phyloP scores from a whole-genome alignment of 139 green algal genomes.

The Chlorella sp. region DNA sequence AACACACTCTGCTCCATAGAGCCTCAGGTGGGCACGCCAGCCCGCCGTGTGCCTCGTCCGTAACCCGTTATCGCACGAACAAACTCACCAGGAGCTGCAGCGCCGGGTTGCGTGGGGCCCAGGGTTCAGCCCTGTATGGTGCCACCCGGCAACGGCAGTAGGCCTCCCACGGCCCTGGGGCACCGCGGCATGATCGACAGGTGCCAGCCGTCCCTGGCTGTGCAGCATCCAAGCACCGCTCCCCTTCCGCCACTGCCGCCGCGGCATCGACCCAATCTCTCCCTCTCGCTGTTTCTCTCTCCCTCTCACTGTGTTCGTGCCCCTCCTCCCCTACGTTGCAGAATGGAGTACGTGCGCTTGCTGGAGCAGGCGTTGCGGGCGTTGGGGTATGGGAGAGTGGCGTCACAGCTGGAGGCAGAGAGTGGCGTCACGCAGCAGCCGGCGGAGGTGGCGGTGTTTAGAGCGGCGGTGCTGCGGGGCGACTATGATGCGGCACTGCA shows the following conservation, averaged over 20 bases:
- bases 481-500: constrained; percentile 64
- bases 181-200: constrained; percentile 15
- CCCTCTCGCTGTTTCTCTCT: neutral
- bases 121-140: neutral
- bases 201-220: neutral
- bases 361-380: constrained; percentile 77
- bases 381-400: constrained; percentile 69
- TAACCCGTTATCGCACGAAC: too few species aligned
- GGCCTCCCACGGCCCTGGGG: constrained; percentile 13
- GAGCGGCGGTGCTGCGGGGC: constrained; percentile 63
- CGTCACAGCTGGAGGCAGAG: constrained; percentile 57
- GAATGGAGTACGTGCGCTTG: constrained; percentile 78
- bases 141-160: neutral
- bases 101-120: too few species aligned
- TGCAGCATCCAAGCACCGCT: too few species aligned
- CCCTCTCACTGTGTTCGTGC: neutral
- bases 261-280: too few species aligned
- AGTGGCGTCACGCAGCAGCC: constrained; percentile 71
- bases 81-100: too few species aligned
- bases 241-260: too few species aligned
- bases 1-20: too few species aligned
- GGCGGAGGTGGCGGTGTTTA: constrained; percentile 59
- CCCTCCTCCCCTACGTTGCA: neutral
- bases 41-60: too few species aligned
- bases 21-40: too few species aligned